Evolutionary conservation across 1,139 yeast genomes (phyloP), one percentile per base, ranked within the genome.

Genomic region (Pichia sp.): DNA sequence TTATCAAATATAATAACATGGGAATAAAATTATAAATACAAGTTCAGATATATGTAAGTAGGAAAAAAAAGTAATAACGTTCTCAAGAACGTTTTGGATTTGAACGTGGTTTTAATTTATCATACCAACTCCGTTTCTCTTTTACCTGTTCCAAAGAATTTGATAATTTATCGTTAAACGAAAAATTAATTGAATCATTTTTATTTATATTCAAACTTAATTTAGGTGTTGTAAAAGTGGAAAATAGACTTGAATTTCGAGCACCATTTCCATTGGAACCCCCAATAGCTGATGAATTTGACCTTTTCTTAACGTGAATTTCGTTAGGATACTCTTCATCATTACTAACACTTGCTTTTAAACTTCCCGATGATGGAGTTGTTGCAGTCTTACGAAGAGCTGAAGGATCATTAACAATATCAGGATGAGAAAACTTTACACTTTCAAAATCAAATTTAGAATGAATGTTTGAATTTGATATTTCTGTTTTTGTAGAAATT

Each of bases 41-140:
- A 29, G n/a, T n/a, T n/a, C n/a, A n/a, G n/a, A n/a, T n/a, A n/a
- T n/a, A n/a, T n/a, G n/a, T 11, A 28, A 11, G 18, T 28, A 18
- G 14, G 18, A 21, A 9, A 32, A 28, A 25, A 32, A 19, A 29
- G 19, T 14, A 53, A 40, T 54, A 16, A 6, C 4, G 11, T n/a
- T 6, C 10, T 14, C 5, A 24, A 56, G 34, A 62, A 26, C 25
- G 38, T 38, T 49, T 52, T 8, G 58, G 47, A 22, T 66, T 59
- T 1, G 65, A 59, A 22, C 65, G 51, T 22, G 65, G 57, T 45
- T 63, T 57, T 36, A 63, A 38, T 41, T 61, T 56, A 37, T 51
- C 60, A 38, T 61, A 59, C 68, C 68, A 64, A 4, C 54, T 54
- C 21, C 55, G 61, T 40, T 56, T 62, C n/a, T 52, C 48, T 14